Conservation (phyloP, 805 yeast species). For the Lipomyces sp. region DNA sequence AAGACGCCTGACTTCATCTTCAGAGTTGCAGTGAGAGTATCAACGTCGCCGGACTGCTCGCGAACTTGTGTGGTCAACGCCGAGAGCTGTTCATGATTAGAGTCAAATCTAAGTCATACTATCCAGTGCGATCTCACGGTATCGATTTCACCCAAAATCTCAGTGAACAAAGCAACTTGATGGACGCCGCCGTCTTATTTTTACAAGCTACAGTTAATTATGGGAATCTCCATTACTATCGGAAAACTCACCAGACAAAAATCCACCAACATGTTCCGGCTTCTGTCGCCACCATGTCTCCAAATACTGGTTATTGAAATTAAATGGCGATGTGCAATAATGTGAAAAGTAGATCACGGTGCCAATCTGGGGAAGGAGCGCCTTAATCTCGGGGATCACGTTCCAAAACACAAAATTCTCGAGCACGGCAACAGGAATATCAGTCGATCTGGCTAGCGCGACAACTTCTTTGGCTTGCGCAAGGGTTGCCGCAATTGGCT, state of each 20-base stretch:
- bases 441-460: slow-evolving; percentile 61
- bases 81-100: slow-evolving; percentile 44
- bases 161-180: slow-evolving; percentile 85
- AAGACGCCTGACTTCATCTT: slow-evolving; percentile 64
- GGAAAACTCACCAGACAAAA: slow-evolving; percentile 59
- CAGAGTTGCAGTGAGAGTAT: slow-evolving; percentile 73
- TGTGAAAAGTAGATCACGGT: slow-evolving; percentile 49
- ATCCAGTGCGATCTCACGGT: slow-evolving; percentile 48
- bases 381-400: slow-evolving; percentile 59
- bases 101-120: neutral
- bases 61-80: slow-evolving; percentile 81
- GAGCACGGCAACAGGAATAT: slow-evolving; percentile 72
- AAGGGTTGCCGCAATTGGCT: slow-evolving; percentile 88
- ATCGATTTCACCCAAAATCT: slow-evolving; percentile 74
- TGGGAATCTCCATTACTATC: neutral
- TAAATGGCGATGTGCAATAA: slow-evolving; percentile 57
- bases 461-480: slow-evolving; percentile 83
- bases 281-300: slow-evolving; percentile 83
- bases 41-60: slow-evolving; percentile 79
- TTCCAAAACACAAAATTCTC: slow-evolving; percentile 86
- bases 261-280: slow-evolving; percentile 94
- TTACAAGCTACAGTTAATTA: neutral
- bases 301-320: slow-evolving; percentile 54
- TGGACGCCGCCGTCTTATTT: slow-evolving; percentile 83
- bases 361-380: slow-evolving; percentile 73